Evolutionary conservation across 208 protist species (phyloP).

Genomic region (Porcisia deanei): DNA sequence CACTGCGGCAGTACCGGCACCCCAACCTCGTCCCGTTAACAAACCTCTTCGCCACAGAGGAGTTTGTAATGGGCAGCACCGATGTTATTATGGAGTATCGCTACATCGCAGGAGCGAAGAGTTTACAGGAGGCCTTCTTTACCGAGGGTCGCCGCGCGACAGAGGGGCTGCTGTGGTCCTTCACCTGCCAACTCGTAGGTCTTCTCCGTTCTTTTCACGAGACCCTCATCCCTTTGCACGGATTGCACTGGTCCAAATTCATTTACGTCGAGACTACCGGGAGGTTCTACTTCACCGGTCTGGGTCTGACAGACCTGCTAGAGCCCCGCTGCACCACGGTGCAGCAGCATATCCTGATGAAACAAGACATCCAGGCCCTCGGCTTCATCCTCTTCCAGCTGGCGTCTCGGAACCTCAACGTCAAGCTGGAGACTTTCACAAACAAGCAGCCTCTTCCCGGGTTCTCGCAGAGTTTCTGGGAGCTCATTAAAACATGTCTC

Average conservation of each 20-base stretch:
- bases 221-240: constrained; percentile 69
- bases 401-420: constrained; percentile 61
- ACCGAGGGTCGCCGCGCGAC: constrained; percentile 56
- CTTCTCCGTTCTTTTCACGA: constrained; percentile 88
- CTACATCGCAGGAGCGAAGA: constrained; percentile 77
- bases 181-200: constrained; percentile 84
- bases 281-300: constrained; percentile 84
- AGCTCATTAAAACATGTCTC: constrained; percentile 77
- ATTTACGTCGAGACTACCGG: constrained; percentile 77
- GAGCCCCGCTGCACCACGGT: constrained; percentile 43
- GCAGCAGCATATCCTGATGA: constrained; percentile 51
- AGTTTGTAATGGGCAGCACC: constrained; percentile 85
- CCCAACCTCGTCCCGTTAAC: constrained; percentile 82
- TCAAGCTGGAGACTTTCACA: constrained; percentile 56
- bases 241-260: constrained; percentile 85
- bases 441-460: constrained; percentile 64
- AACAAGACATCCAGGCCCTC: constrained; percentile 79
- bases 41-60: constrained; percentile 72
- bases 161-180: constrained; percentile 87
- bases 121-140: constrained; percentile 81
- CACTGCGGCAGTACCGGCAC: constrained; percentile 73
- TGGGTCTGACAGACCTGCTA: constrained; percentile 79
- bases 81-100: constrained; percentile 90
- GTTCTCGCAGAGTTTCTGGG: constrained; percentile 82
- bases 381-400: constrained; percentile 86